Conservation (phyloP, 1,284 basidiomycete genomes). For the Marasmius fiardii region DNA sequence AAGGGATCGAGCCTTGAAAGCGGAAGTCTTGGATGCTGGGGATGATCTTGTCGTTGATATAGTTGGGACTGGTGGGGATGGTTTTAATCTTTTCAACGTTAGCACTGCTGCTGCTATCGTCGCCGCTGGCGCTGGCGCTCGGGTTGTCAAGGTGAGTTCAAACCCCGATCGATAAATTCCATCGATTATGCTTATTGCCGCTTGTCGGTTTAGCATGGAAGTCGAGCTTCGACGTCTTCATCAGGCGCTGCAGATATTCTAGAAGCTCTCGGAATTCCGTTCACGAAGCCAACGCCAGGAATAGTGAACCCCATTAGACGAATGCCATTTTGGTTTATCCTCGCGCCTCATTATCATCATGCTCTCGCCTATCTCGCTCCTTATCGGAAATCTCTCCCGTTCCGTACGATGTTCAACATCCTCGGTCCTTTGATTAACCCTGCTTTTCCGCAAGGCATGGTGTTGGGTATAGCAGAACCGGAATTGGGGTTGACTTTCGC, state of each 20-base stretch:
- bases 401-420: constrained; percentile 97
- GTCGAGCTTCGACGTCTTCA: constrained; percentile 89
- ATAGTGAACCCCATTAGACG: constrained; percentile 8
- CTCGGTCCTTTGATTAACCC: constrained; percentile 96
- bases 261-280: constrained; percentile 80
- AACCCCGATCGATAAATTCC: too few relatives aligned
- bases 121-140: constrained; percentile 94
- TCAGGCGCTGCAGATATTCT: constrained; percentile 95
- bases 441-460: constrained; percentile 79
- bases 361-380: constrained; percentile 82
- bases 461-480: constrained; percentile 86
- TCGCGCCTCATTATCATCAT: constrained; percentile 16
- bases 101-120: constrained; percentile 95
- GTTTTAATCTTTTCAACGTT: constrained; percentile 96
- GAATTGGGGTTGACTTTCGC: constrained; percentile 86
- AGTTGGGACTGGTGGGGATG: constrained; percentile 80
- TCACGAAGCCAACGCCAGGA: constrained; percentile 58
- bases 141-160: constrained; percentile 81
- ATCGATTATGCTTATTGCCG: too few relatives aligned
- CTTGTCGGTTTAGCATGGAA: constrained; percentile 75
- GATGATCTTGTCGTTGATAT: constrained; percentile 73
- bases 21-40: constrained; percentile 53
- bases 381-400: constrained; percentile 83
- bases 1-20: constrained; percentile 61
- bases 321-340: constrained; percentile 8